These are phyloP conservation scores for Colletotrichum sp. DNA, from an alignment of 2,329 filamentous ascomycete genomes.

Conservation along the genomic window DNA sequence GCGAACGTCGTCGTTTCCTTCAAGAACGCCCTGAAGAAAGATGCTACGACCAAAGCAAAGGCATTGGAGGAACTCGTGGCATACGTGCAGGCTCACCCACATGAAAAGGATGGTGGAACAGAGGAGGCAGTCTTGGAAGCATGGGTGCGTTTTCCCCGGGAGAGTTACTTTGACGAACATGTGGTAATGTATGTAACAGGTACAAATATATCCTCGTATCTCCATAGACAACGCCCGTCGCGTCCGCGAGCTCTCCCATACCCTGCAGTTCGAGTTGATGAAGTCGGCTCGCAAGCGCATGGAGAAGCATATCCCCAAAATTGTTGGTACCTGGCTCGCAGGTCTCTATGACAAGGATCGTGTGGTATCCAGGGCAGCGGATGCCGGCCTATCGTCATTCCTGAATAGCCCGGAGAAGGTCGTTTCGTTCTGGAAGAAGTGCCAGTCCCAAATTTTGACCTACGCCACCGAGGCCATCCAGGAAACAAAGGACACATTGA, in stretches of 20 bases:
- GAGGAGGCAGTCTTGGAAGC: constrained; percentile 86
- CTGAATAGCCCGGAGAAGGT: constrained; percentile 83
- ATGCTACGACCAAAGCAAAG: constrained; percentile 89
- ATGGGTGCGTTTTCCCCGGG: constrained; percentile 68
- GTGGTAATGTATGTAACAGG: constrained; percentile 57
- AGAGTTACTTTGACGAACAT: constrained; percentile 30
- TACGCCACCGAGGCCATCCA: constrained; percentile 81
- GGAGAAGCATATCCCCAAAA: constrained; percentile 75
- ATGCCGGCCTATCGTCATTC: constrained; percentile 76
- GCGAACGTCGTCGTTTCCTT: constrained; percentile 86
- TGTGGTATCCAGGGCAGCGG: constrained; percentile 75
- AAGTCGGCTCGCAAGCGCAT: constrained; percentile 79
- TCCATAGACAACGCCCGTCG: constrained; percentile 89
- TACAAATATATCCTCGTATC: constrained; percentile 83
- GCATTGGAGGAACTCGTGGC: constrained; percentile 84
- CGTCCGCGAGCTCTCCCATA: constrained; percentile 86
- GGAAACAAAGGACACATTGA: constrained; percentile 82
- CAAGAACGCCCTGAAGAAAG: constrained; percentile 92
- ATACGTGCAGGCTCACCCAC: constrained; percentile 61
- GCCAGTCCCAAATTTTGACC: constrained; percentile 79
- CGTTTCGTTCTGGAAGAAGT: constrained; percentile 77
- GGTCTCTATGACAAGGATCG: constrained; percentile 88
- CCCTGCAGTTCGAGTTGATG: constrained; percentile 68
- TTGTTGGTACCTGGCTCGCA: constrained; percentile 89
- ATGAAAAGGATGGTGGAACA: constrained; percentile 62